Evolutionary conservation across 148 eudicot species (phyloP), one percentile per base, ranked within the genome.

Genomic region (Amaranthus palmeri): DNA sequence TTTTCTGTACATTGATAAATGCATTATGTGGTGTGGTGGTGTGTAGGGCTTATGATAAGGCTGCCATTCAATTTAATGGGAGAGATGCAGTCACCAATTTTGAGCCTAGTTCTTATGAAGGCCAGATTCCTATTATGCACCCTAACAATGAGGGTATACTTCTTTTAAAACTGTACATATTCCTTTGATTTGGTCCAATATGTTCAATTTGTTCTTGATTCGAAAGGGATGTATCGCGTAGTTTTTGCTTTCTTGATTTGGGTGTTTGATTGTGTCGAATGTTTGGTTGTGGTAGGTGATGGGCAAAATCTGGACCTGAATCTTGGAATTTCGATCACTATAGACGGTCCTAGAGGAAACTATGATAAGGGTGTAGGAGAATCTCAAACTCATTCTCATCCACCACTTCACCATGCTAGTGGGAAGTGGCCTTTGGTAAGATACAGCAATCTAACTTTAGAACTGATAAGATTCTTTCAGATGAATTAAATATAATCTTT

Each of bases 21-120:
- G 46, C 12, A 67, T n/a, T 40, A 57, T 36, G 70, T 55, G 10
- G 7, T 44, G n/a, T 60, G 70, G 76, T 65, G 75, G 71, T n/a
- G 36, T 77, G 64, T 85, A 92, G 97, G 86, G 92, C 87, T 79
- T 88, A 89, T 84, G 92, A 92, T 64, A 78, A 89, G 82, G 96
- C 92, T 41, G 96, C 96, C 56, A 81, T 88, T 46, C 79, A 87
- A 69, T 85, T 82, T 76, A 89, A 83, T 70, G 92, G 95, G 15
- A 80, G 78, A 67, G 93, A 81, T 78, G 86, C 88, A 13, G 85
- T 87, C 57, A 86, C 90, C 77, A 91, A 89, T 77, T 88, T 88
- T 55, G 91, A 87, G 76, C 77, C 83, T 49, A 78, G 82, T 59
- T 78, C 76, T 71, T 86, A 88, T 72, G 83, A 77, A 41, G 74